Conservation (phyloP, 768 basidiomycete species). For the Trametes cinnabarina region DNA sequence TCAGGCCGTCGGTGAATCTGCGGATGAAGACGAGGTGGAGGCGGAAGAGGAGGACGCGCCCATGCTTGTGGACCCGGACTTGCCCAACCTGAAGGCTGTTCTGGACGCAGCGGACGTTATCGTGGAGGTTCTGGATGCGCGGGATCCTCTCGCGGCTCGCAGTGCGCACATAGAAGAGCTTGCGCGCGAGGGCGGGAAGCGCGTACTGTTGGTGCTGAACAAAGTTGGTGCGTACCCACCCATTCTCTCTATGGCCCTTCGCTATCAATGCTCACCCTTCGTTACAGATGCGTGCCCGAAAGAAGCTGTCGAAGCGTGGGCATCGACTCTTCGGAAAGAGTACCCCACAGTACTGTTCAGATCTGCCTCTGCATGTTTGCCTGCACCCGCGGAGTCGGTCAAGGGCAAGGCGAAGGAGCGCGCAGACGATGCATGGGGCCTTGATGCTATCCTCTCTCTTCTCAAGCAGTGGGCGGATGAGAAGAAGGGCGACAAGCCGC, state of each 20-base stretch:
- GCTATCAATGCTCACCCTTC: too few species aligned
- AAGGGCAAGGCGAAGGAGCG: slow-evolving; percentile 21
- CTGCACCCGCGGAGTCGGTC: slow-evolving; percentile 26
- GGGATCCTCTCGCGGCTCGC: slow-evolving; percentile 75
- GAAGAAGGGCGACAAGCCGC: slow-evolving; percentile 46
- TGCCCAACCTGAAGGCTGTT: slow-evolving; percentile 63
- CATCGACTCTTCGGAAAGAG: slow-evolving; percentile 52
- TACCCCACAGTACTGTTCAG: slow-evolving; percentile 72
- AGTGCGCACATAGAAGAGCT: slow-evolving; percentile 62
- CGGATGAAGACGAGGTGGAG: slow-evolving; percentile 26
- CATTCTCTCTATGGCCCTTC: not conserved
- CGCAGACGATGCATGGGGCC: slow-evolving; percentile 61
- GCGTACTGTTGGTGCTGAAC: slow-evolving; percentile 70
- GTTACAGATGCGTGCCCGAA: slow-evolving; percentile 71
- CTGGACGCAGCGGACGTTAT: slow-evolving; percentile 78
- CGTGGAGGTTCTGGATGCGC: slow-evolving; percentile 77
- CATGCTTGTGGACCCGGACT: slow-evolving; percentile 57
- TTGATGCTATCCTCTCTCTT: slow-evolving; percentile 47
- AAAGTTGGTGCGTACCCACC: slow-evolving; percentile 71
- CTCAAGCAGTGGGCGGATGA: slow-evolving; percentile 48
- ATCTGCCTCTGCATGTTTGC: slow-evolving; percentile 65
- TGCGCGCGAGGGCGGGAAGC: slow-evolving; percentile 41
- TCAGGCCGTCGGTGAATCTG: slow-evolving; percentile 22
- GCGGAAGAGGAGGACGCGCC: slow-evolving; percentile 56
- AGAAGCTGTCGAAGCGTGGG: slow-evolving; percentile 73